phyloP scores from a whole-genome alignment of 805 yeast species.

The Kuraishia ogatae region DNA sequence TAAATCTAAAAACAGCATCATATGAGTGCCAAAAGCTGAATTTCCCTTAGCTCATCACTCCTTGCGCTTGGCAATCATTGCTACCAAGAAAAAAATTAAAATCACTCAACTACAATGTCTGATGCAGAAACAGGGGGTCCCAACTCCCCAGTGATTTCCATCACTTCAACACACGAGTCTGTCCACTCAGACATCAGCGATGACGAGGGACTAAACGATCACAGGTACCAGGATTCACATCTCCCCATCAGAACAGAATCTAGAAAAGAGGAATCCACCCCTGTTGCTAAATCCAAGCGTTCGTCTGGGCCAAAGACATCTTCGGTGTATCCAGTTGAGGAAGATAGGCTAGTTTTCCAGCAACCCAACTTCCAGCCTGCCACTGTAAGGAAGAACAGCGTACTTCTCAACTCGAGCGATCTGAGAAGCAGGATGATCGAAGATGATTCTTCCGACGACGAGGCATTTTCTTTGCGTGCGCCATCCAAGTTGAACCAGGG shows the following conservation, averaged over 20 bases:
- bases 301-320: neutral
- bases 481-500: neutral
- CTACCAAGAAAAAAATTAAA: neutral
- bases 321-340: neutral
- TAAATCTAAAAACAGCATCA: neutral
- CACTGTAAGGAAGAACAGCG: neutral
- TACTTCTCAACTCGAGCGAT: constrained; percentile 3
- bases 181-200: constrained; percentile 22
- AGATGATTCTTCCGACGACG: constrained; percentile 6
- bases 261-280: neutral
- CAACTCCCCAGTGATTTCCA: neutral
- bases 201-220: constrained; percentile 22
- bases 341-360: neutral
- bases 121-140: neutral
- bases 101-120: neutral
- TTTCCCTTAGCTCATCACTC: neutral
- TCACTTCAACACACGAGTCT: constrained; percentile 2
- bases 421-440: constrained; percentile 7
- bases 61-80: too few relatives aligned
- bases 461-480: neutral
- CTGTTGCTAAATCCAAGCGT: neutral
- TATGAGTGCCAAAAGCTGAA: neutral
- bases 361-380: neutral
- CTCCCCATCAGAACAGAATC: constrained; percentile 4
- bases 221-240: constrained; percentile 5